Evolutionary conservation across 106 monocot species (phyloP).

Genomic region (Acanthochlamys bracteata): DNA sequence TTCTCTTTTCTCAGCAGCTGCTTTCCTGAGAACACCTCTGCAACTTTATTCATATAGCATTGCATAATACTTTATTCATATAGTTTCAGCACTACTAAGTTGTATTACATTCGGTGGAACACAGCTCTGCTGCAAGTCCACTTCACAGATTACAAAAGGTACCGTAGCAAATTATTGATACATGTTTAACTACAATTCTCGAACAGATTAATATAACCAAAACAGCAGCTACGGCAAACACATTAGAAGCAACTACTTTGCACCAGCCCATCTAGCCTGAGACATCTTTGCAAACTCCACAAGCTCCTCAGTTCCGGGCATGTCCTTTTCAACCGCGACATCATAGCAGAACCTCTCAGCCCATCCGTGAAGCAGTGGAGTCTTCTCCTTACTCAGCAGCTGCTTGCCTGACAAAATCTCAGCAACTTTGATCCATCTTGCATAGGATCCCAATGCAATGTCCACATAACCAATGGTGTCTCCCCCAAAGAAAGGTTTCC

Average conservation of each 20-base stretch:
- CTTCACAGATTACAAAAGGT: too few species aligned
- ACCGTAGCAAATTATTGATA: too few species aligned
- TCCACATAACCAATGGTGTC: slow-evolving; percentile 37
- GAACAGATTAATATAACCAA: too few species aligned
- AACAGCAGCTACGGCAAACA: too few species aligned
- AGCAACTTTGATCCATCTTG: slow-evolving; percentile 8
- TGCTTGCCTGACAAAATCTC: slow-evolving; percentile 8
- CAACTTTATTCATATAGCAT: slow-evolving; percentile 9
- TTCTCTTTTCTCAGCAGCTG: slow-evolving; percentile 13
- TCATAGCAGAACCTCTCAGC: slow-evolving; percentile 19
- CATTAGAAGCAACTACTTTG: too few species aligned
- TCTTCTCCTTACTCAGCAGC: slow-evolving; percentile 13
- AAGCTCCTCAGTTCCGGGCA: slow-evolving; percentile 17
- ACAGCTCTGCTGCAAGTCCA: too few species aligned
- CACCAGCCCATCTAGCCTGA: slow-evolving; percentile 1
- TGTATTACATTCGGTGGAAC: too few species aligned
- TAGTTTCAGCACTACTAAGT: too few species aligned
- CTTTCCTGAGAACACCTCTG: slow-evolving; percentile 3
- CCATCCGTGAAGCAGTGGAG: slow-evolving; percentile 19
- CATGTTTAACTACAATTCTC: too few species aligned
- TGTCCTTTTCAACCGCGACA: slow-evolving; percentile 17
- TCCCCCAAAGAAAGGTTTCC: slow-evolving; percentile 26
- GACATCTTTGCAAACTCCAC: slow-evolving; percentile 2
- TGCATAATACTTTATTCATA: too few species aligned
- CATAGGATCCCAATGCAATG: slow-evolving; percentile 20